Base-by-base conservation (phyloP, 352 stramenopile species). In the Chloridella minuta region DNA sequence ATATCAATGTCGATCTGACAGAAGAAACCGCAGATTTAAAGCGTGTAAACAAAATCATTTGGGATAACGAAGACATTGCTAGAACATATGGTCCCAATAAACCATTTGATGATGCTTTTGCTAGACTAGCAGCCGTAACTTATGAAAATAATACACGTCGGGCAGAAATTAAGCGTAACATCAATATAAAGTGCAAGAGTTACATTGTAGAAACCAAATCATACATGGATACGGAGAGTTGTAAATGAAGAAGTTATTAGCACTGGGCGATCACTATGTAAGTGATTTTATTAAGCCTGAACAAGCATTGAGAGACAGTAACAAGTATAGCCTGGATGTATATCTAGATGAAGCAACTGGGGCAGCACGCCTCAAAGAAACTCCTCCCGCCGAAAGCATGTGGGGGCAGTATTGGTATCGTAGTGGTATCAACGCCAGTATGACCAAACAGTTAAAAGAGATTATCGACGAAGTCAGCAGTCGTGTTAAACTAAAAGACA, bases 401-500 rank as follows among this genome's bases (percentile, higher is more conserved):
- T 18, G 18, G 18, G 49, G 18, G 18, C 18, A 80, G 18, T 80
- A 80, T 80, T 80, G 49, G 49, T 80, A 80, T 18, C 49, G 18
- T 80, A 18, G 18, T 80, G 18, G 18, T 18, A 90, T 91, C 0
- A 85, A 88, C 23, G 85, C 87, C 24, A 23, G 23, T 21, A 86
- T 21, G 0, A 86, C 22, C 16, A 2, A 86, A 87, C 4, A 1
- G 2, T 21, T 0, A 40, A 40, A 22, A 25, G 18, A 86, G 21
- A 23, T 87, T 80, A 23, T 0, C n/a, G 16, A 0, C 30, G n/a
- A n/a, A n/a, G n/a, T n/a, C n/a, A n/a, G n/a, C n/a, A n/a, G n/a
- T n/a, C n/a, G n/a, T n/a, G n/a, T n/a, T n/a, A n/a, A n/a, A n/a
- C n/a, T n/a, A n/a, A n/a, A n/a, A n/a, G n/a, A n/a, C n/a, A n/a